phyloP scores from a whole-genome alignment of 345 rosid genomes.

The Eucalyptus dawsonii region DNA sequence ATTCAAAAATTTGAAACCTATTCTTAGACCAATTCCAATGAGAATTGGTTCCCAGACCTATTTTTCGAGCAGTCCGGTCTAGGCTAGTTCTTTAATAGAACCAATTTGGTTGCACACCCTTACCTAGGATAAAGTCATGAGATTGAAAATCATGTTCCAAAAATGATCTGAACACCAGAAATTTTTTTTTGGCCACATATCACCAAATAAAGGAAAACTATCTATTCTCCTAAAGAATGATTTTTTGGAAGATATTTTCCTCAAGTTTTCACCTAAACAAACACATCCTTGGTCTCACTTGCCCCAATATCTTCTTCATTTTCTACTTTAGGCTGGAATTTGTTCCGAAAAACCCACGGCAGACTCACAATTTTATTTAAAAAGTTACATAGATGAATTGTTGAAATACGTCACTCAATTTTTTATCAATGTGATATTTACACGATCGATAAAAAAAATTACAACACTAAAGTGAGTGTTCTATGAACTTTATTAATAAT shows the following conservation, averaged over 20 bases:
- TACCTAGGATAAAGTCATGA: no score
- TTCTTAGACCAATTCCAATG: no score
- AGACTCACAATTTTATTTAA: background rate
- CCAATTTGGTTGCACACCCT: no score
- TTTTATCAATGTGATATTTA: background rate
- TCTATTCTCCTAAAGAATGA: no score
- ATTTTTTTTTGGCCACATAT: no score
- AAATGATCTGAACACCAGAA: no score
- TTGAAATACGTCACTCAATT: background rate
- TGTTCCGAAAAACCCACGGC: background rate
- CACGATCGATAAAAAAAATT: background rate
- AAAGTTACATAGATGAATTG: background rate
- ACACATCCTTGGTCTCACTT: background rate
- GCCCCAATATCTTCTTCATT: background rate
- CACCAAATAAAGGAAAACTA: no score
- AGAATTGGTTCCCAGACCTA: accelerated
- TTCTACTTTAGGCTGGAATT: background rate
- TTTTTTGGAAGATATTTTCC: no score
- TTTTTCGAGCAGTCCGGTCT: accelerated
- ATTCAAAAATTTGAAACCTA: no score
- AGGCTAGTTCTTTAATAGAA: no score
- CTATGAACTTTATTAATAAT: background rate
- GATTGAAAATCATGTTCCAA: no score
- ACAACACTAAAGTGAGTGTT: background rate
- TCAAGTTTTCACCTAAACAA: background rate